Evolutionary conservation across 345 rosid genomes (phyloP).

Genomic region (Corchorus olitorius): DNA sequence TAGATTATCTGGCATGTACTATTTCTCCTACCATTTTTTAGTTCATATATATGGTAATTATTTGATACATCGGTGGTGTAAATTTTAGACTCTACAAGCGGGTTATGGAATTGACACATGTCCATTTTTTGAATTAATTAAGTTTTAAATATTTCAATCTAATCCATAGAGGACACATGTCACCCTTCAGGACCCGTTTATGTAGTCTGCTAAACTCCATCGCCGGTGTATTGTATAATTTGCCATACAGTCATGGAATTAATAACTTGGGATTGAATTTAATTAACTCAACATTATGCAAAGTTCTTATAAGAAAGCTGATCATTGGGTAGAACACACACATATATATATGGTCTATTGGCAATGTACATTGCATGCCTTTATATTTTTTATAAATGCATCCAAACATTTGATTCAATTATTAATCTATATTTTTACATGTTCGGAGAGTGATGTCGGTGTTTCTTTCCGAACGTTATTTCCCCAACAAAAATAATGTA

Average conservation of each 20-base stretch:
- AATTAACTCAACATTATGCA: not conserved
- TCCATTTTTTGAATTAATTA: no score
- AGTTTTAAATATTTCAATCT: no score
- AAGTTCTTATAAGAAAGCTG: not conserved
- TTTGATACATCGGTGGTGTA: no score
- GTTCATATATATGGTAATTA: no score
- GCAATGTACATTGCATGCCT: no score
- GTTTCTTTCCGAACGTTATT: not conserved
- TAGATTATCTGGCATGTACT: not conserved
- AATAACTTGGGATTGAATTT: not conserved
- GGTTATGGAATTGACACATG: no score
- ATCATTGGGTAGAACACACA: not conserved
- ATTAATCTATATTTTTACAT: not conserved
- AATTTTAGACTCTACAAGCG: no score
- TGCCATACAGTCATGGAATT: not conserved
- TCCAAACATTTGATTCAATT: not conserved
- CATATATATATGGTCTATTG: not conserved
- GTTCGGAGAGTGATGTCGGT: not conserved
- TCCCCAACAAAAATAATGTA: constrained; percentile 8
- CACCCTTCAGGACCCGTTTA: no score
- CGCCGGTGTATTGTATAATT: no score
- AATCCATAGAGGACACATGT: no score
- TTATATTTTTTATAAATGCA: not conserved
- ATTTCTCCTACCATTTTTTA: not conserved
- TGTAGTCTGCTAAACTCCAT: no score